Base-by-base conservation (phyloP, 805 yeast genomes). In the Candida boleticola region DNA sequence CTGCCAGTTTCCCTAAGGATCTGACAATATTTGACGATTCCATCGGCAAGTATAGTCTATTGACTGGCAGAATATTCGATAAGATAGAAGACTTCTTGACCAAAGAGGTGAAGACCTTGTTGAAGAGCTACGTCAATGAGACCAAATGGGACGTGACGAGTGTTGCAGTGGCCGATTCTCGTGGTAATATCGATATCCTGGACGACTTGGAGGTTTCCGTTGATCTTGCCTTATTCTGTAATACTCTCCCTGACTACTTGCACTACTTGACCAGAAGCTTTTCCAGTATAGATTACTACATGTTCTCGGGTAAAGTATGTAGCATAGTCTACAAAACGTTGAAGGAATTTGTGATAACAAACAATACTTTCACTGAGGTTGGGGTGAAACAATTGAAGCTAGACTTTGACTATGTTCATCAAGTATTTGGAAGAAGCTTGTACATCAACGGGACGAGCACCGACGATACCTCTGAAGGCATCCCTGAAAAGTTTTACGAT, bases 51-150 rank as follows among this genome's bases (percentile, higher is more conserved):
- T 70, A 58, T 45, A 49, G 45, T 17, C 38, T 40, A 2, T 43
- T 70, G 11, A 37, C 52, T 3, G 20, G 40, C 3, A 58, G 49
- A 14, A 37, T 60, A 1, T 35, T 52, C 16, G 47, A 34, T 10
- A 61, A 61, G 26, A 59, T 52, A 39, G 61, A 55, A 6, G 60
- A 51, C 6, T 65, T 66, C 33, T 68, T 70, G 52, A 44, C 52
- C 11, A 60, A 55, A 37, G 71, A 66, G 36, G 57, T 63, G 19
- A 61, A 60, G 29, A 49, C 49, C 1, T 54, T 53, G 5, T 52
- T 70, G 43, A 68, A 65, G 46, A 57, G 52, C 13, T 70, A 69
- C 46, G 71, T 65, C 29, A 70, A 67, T 45, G 41, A 60, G n/a
- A 51, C 60, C 35, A 51, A 50, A 36, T 70, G 74, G 74, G 58